These are phyloP conservation scores for Trichoderma guizhouense DNA, from an alignment of 2,329 filamentous ascomycete species.

Conservation along the genomic window DNA sequence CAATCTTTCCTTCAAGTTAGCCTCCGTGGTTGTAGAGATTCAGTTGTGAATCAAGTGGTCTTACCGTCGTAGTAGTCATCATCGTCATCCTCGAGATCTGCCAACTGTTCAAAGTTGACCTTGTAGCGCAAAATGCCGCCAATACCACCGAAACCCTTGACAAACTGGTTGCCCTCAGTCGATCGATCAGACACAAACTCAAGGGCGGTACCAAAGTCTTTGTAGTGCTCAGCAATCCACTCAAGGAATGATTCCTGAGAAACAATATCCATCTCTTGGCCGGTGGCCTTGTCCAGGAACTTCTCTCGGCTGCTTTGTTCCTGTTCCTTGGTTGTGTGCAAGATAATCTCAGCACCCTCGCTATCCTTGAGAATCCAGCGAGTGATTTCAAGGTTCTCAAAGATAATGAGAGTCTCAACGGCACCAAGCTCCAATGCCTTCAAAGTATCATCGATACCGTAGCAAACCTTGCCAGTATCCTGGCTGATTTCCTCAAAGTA, in stretches of 20 bases:
- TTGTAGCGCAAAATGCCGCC: constrained; percentile 97
- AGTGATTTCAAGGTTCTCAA: constrained; percentile 93
- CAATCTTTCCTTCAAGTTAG: constrained; percentile 58
- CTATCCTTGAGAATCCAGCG: constrained; percentile 86
- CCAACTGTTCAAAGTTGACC: constrained; percentile 99
- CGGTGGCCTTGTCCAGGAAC: constrained; percentile 94
- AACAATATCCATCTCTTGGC: constrained; percentile 94
- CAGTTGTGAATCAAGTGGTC: constrained; percentile 14
- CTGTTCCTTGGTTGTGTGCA: constrained; percentile 80
- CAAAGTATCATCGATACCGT: constrained; percentile 95
- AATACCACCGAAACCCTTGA: constrained; percentile 98
- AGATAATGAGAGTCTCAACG: constrained; percentile 91
- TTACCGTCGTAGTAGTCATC: constrained; percentile 84
- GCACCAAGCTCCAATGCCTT: constrained; percentile 96
- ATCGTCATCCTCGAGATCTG: constrained; percentile 78
- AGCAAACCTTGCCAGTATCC: constrained; percentile 95
- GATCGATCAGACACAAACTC: constrained; percentile 98
- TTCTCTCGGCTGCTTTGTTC: constrained; percentile 71
- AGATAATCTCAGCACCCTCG: constrained; percentile 65
- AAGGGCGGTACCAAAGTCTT: constrained; percentile 90
- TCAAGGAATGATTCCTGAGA: constrained; percentile 93
- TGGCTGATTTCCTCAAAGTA: constrained; percentile 99
- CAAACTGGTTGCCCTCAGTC: constrained; percentile 98
- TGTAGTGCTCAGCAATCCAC: constrained; percentile 98
- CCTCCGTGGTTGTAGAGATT: neutral